Percentiles rank a stretch among this genome's conserved stretches.
Conservation (phyloP, 345 rosid species). For the Euphorbia lathyris region DNA sequence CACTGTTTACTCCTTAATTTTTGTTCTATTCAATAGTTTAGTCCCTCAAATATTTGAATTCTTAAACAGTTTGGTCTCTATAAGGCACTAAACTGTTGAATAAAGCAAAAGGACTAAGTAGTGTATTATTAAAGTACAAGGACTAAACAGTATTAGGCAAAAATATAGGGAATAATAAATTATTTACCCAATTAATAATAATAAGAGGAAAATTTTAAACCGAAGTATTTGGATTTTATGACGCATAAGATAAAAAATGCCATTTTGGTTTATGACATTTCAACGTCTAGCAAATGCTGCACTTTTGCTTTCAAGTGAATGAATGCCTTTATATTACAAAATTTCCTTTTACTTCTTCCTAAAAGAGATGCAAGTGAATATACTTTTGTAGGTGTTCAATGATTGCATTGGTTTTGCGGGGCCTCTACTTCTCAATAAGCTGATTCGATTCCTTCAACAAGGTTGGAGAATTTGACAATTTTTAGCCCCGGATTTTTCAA, state of each 20-base stretch:
- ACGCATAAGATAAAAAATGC: background rate
- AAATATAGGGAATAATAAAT: too few species aligned
- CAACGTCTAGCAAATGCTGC: background rate
- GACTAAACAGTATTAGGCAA: too few species aligned
- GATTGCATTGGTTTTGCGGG: slow-evolving; percentile 79
- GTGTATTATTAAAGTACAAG: too few species aligned
- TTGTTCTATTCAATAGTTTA: too few species aligned
- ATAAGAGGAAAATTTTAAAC: background rate
- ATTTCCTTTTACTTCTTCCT: background rate
- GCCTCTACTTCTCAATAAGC: slow-evolving; percentile 81
- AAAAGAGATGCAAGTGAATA: background rate
- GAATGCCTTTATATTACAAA: background rate
- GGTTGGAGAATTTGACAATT: slow-evolving; percentile 39
- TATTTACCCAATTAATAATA: too few species aligned
- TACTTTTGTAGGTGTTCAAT: slow-evolving; percentile 58
- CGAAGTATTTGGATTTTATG: background rate
- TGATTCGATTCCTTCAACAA: slow-evolving; percentile 74
- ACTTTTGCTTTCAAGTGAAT: background rate
- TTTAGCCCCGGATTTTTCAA: background rate
- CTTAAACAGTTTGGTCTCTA: too few species aligned
- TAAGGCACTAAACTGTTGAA: too few species aligned
- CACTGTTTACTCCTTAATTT: too few species aligned
- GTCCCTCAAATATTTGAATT: too few species aligned
- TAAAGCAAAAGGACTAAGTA: too few species aligned
- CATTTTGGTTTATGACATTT: background rate